Percentiles rank a stretch among this genome's conserved stretches.
phyloP scores from a whole-genome alignment of 768 basidiomycete genomes.

The Boletus pseudo-olivaceus region DNA sequence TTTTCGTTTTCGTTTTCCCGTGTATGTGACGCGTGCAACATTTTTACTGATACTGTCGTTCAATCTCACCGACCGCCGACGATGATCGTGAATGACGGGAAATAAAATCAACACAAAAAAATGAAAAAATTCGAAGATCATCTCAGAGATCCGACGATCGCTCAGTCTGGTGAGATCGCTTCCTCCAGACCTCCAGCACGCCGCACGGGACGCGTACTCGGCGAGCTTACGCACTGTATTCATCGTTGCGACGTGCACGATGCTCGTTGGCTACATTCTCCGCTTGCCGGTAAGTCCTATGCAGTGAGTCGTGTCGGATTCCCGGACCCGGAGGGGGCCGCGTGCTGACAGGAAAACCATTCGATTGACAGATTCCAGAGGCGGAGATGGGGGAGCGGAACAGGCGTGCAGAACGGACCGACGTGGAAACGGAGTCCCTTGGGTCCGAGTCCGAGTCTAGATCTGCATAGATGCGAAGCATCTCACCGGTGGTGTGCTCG shows the following conservation, averaged over 20 bases:
- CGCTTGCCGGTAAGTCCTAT: constrained; percentile 7
- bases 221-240: constrained; percentile 10
- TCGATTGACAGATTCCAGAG: constrained; percentile 3
- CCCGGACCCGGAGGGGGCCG: background rate
- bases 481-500: too few species aligned
- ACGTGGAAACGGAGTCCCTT: background rate
- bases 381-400: background rate
- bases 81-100: too few species aligned
- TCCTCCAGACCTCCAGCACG: constrained; percentile 10
- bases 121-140: constrained; percentile 2
- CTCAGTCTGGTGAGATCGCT: constrained; percentile 9
- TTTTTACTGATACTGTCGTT: background rate
- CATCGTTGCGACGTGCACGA: constrained; percentile 2
- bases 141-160: constrained; percentile 12
- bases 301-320: background rate
- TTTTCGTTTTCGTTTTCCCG: background rate
- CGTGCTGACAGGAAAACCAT: background rate
- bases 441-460: background rate
- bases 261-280: constrained; percentile 1
- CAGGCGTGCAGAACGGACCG: background rate
- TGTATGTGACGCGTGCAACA: background rate
- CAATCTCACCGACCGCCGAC: background rate
- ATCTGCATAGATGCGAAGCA: background rate
- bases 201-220: constrained; percentile 5
- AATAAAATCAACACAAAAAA: too few species aligned